phyloP scores from a whole-genome alignment of 257 asterid genomes.

The Solanum phureja region DNA sequence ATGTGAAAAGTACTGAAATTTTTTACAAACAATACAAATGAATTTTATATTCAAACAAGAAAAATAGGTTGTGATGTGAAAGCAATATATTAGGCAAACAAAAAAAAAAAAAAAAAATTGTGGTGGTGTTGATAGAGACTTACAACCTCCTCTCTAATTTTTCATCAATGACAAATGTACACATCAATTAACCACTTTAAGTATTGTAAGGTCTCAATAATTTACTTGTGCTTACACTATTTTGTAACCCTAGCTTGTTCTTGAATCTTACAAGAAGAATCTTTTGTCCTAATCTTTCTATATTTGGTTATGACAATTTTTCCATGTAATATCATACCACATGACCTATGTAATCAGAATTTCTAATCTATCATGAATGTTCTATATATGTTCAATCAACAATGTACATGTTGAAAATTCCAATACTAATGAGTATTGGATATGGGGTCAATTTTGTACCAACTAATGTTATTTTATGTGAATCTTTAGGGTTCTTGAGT shows the following conservation, averaged over 20 bases:
- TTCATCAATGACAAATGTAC: not conserved
- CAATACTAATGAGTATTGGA: not conserved
- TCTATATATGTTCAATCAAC: not conserved
- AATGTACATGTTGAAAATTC: not conserved
- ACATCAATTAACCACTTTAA: slow-evolving; percentile 12
- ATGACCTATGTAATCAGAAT: not conserved
- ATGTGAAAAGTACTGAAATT: not conserved
- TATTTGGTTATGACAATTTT: not conserved
- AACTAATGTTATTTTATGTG: not conserved
- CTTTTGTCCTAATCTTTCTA: not conserved
- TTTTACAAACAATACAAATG: not conserved
- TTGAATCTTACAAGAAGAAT: not conserved
- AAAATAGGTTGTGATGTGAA: not conserved
- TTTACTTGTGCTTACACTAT: slow-evolving; percentile 11
- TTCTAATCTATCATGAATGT: not conserved
- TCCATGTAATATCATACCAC: not conserved
- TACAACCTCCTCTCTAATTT: slow-evolving; percentile 16
- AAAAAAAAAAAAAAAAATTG: not conserved
- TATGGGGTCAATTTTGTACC: not conserved
- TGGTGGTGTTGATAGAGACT: slow-evolving; percentile 16
- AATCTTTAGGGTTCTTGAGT: not conserved
- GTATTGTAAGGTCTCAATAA: slow-evolving; percentile 11
- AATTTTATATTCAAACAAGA: not conserved
- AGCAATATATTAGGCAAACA: not conserved
- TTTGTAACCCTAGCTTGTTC: slow-evolving; percentile 3